These are phyloP conservation scores for Botryosphaeria dothidea DNA, from an alignment of 2,329 filamentous ascomycete genomes.

Conservation along the genomic window DNA sequence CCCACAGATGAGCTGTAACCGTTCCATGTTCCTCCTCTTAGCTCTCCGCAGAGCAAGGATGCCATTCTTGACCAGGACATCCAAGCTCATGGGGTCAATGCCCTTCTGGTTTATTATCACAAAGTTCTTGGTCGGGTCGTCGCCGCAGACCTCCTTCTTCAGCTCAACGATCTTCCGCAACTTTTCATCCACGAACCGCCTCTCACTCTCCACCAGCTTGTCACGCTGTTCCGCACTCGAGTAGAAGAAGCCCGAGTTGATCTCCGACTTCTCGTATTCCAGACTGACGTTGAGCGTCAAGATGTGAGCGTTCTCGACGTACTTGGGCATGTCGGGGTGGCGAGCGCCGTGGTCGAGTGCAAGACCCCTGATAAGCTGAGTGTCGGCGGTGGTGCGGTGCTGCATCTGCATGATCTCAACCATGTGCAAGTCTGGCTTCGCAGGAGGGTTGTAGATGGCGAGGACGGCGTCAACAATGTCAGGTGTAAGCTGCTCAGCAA, in stretches of 20 bases:
- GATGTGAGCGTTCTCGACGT: slow-evolving; percentile 92
- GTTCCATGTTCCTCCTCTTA: slow-evolving; percentile 99
- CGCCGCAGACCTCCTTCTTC: slow-evolving; percentile 96
- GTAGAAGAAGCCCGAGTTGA: slow-evolving; percentile 99
- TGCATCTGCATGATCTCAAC: slow-evolving; percentile 99
- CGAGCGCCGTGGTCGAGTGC: slow-evolving; percentile 93
- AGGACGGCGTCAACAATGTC: slow-evolving; percentile 96
- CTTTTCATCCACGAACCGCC: slow-evolving; percentile 93
- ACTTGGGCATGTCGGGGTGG: slow-evolving; percentile 98
- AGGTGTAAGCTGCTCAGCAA: slow-evolving; percentile 89
- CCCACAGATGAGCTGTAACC: slow-evolving; percentile 90
- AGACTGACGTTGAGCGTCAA: slow-evolving; percentile 94
- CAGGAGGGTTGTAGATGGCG: slow-evolving; percentile 84
- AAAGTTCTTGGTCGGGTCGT: slow-evolving; percentile 90
- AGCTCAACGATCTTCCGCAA: slow-evolving; percentile 95
- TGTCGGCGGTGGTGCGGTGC: slow-evolving; percentile 93
- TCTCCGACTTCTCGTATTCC: slow-evolving; percentile 98
- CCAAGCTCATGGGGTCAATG: slow-evolving; percentile 92
- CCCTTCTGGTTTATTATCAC: slow-evolving; percentile 99
- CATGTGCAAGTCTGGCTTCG: slow-evolving; percentile 98
- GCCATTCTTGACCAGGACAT: slow-evolving; percentile 96
- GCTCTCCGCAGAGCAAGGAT: slow-evolving; percentile 92
- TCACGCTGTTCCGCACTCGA: slow-evolving; percentile 94
- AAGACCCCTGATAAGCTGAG: slow-evolving; percentile 89
- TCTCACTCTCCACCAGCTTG: slow-evolving; percentile 96